Base-by-base conservation (phyloP, 148 eudicot genomes). In the Linanthus parryae region DNA sequence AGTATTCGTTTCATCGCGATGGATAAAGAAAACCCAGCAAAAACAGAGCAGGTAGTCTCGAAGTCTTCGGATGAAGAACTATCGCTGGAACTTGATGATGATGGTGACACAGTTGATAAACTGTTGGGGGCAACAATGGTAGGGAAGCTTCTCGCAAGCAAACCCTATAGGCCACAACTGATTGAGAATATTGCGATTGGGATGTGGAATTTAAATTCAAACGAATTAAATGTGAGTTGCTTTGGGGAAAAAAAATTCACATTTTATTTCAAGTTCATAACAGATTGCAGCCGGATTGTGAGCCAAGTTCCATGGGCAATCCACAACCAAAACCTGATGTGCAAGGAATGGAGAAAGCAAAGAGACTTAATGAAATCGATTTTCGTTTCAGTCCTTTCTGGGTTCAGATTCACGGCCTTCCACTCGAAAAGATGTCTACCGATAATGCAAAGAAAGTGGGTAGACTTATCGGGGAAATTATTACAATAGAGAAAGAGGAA, bases 321-420 rank as follows among this genome's bases (percentile, higher is more conserved):
- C 11, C 7, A 11, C 11, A 85, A 64, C 90, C 70, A 16, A 81
- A 76, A 63, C 86, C 74, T 47, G 68, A 71, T 46, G 66, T 77
- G 83, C 76, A 75, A 64, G 75, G 72, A 58, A 51, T 72, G 44
- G 75, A 73, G 62, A 63, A 64, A 40, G 67, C 90, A 0, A 76
- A 61, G 12, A 76, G n/a, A n/a, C 35, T 31, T 5, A 11, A 31
- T 5, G 35, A 31, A 31, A 31, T 31, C 35, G 35, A 31, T 11
- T 31, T 31, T 11, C 11, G 7, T 5, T 31, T 5, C 11, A 31
- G 35, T 31, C 35, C 35, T 11, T 5, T 31, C 35, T 31, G 35
- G 35, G 35, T 31, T 11, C 35, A 31, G 11, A 31, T 31, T 5
- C 35, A 31, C 11, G 35, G 35, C 5, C 35, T 31, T 5, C 35